These are phyloP conservation scores for Pleurotus ostreatus DNA, from an alignment of 768 basidiomycete genomes.

Conservation along the genomic window DNA sequence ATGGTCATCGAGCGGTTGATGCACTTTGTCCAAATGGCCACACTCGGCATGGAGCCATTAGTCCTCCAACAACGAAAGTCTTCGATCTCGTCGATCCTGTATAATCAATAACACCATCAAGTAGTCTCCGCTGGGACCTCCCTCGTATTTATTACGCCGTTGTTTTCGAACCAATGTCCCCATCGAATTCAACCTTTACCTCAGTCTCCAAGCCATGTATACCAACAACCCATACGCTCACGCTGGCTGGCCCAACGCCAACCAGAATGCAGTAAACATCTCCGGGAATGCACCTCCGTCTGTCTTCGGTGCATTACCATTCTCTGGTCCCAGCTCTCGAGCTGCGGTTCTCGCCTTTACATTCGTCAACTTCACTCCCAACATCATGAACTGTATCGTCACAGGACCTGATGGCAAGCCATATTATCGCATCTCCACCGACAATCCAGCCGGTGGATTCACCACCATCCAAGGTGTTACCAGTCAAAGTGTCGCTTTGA, in stretches of 20 bases:
- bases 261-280: conserved; percentile 20
- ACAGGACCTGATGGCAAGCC: conserved; percentile 45
- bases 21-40: no score
- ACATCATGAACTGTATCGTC: conserved; percentile 52
- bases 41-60: no score
- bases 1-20: no score
- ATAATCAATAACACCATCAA: no score
- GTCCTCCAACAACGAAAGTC: no score
- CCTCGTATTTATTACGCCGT: no score
- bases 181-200: no score
- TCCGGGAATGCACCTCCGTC: conserved; percentile 34
- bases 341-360: conserved; percentile 34
- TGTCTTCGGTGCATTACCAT: conserved; percentile 62
- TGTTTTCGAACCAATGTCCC: no score
- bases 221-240: conserved; percentile 30
- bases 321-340: conserved; percentile 30
- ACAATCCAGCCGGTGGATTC: conserved; percentile 43
- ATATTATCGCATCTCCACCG: conserved; percentile 47
- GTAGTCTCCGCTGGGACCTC: no score
- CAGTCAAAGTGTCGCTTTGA: conserved; percentile 43
- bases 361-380: conserved; percentile 45
- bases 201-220: conserved; percentile 4
- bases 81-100: no score
- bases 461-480: conserved; percentile 50
- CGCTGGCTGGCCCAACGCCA: conserved; percentile 15